phyloP scores from a whole-genome alignment of 164 flowering plant species.

The Liquidambar formosana region DNA sequence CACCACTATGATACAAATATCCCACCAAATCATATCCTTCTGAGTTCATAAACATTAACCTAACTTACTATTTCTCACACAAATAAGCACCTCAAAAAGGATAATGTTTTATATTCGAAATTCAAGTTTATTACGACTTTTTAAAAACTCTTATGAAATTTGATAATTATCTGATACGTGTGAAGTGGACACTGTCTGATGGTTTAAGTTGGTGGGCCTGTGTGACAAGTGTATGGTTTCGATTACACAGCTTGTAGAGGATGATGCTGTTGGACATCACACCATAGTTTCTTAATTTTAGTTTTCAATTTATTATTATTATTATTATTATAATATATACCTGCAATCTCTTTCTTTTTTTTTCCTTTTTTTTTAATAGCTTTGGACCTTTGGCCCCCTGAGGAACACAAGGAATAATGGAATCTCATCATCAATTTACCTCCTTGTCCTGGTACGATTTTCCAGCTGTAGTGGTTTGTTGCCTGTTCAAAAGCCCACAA shows the following conservation, averaged over 20 bases:
- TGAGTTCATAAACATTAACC: neutral
- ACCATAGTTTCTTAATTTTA: neutral
- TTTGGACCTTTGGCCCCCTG: constrained; percentile 17
- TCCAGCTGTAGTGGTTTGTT: constrained; percentile 51
- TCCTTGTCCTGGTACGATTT: constrained; percentile 57
- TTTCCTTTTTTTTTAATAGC: neutral
- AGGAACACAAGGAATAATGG: constrained; percentile 57
- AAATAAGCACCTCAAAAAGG: too few species aligned
- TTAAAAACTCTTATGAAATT: too few species aligned
- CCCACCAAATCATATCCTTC: neutral
- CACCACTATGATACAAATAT: neutral
- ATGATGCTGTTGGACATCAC: constrained; percentile 5
- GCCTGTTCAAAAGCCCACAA: neutral
- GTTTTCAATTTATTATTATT: neutral
- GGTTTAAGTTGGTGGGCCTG: neutral
- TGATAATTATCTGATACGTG: too few species aligned
- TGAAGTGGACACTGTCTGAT: too few species aligned
- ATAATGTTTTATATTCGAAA: too few species aligned
- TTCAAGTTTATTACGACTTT: too few species aligned
- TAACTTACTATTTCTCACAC: neutral
- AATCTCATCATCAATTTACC: constrained; percentile 61
- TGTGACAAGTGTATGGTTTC: constrained; percentile 5
- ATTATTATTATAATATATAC: neutral
- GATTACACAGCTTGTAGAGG: constrained; percentile 2
- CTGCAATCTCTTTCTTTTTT: constrained; percentile 22